Base-by-base conservation (phyloP, 2,329 filamentous ascomycete genomes). In the Exserohilum rostratum region DNA sequence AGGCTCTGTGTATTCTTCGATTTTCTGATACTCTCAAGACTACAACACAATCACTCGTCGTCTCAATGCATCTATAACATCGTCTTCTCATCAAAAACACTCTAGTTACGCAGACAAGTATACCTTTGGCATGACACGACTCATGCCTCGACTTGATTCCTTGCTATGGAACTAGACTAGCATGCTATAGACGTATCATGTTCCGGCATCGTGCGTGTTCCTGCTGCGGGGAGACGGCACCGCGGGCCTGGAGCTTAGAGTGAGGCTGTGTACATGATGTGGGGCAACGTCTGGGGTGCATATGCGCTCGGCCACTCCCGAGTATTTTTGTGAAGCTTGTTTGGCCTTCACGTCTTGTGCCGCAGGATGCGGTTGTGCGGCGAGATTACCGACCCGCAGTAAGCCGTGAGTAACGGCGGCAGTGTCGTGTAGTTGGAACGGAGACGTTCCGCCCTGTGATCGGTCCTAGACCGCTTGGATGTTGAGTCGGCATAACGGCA, bases 271-370 rank as follows among this genome's bases (percentile, higher is more conserved):
- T 50, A 49, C 53, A 55, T 47, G 48, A 54, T 54, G 50, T 46
- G 50, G 50, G 39, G 50, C 46, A 20, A 25, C 22, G 18, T 31
- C 45, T 15, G 25, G 52, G 40, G 11, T 31, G 46, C 34, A 45
- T 46, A 29, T 15, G 20, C 9, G 11, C 37, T 20, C 27, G 31
- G 33, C 38, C 20, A 10, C 49, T 48, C 43, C 44, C 38, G 44
- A 17, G 25, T 3, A 6, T n/a, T 35, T 9, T 17, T 30, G 22
- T 31, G 12, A 76, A 80, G 56, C 63, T 80, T 2, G 29, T 50
- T 46, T 33, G 46, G 40, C 40, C 22, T 18, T 25, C 29, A 13
- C 34, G 12, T 18, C 20, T 37, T 38, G 39, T 20, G n/a, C n/a
- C 9, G 27, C 34, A 34, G 12, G 6, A 18, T 22, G 13, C 29